Evolutionary conservation across 257 asterid genomes (phyloP).

Genomic region (Scutellaria baicalensis): DNA sequence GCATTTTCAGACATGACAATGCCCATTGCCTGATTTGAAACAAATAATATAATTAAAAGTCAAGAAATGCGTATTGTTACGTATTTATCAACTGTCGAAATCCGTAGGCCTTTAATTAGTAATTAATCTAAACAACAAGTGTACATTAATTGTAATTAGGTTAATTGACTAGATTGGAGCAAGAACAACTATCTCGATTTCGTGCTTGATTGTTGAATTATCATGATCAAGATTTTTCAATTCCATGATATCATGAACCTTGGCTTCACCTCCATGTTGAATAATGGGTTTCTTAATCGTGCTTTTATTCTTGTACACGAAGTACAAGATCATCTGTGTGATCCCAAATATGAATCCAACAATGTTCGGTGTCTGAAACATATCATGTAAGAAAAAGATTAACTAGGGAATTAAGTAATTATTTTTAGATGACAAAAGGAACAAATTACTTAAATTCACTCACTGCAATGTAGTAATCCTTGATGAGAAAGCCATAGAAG

Average conservation of each 20-base stretch:
- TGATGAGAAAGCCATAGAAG: slow-evolving; percentile 57
- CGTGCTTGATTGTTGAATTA: no score
- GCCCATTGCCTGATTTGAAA: no score
- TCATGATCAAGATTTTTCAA: background rate
- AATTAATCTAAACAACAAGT: no score
- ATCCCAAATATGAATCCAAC: slow-evolving; percentile 33
- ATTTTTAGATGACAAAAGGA: background rate
- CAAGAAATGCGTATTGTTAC: no score
- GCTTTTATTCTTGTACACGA: slow-evolving; percentile 21
- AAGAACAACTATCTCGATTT: no score
- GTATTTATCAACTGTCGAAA: no score
- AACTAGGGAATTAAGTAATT: background rate
- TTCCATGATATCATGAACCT: background rate
- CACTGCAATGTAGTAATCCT: slow-evolving; percentile 70
- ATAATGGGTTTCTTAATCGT: background rate
- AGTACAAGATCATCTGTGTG: slow-evolving; percentile 31
- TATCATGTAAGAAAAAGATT: background rate
- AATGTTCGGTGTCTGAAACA: slow-evolving; percentile 34
- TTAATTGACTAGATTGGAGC: no score
- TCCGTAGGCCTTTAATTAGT: no score
- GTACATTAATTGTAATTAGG: no score
- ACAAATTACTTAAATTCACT: slow-evolving; percentile 17
- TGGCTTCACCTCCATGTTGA: slow-evolving; percentile 11
- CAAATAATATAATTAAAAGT: no score
- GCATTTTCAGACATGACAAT: no score